A percentile compares a stretch with the other conserved stretches of the same genome.
phyloP scores from a whole-genome alignment of 2,329 filamentous ascomycete genomes.

The Juglanconis oblonga region DNA sequence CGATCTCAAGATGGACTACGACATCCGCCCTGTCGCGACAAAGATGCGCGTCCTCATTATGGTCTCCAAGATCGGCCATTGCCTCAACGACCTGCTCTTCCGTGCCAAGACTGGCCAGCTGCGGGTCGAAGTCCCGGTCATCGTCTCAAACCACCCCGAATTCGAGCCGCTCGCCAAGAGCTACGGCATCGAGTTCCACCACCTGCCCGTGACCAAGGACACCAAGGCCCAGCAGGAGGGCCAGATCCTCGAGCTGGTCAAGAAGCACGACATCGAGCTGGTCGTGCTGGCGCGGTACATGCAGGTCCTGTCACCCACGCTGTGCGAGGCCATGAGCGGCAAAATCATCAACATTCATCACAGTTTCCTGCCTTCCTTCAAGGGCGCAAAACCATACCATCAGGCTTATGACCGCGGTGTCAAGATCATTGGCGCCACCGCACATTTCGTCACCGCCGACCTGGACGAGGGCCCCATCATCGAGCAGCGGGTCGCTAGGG shows the following conservation, averaged over 20 bases:
- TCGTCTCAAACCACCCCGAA: slow-evolving; percentile 80
- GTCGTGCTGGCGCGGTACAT: slow-evolving; percentile 83
- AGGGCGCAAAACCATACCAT: slow-evolving; percentile 85
- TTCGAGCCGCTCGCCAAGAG: slow-evolving; percentile 65
- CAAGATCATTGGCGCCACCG: slow-evolving; percentile 84
- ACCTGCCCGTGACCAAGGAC: slow-evolving; percentile 75
- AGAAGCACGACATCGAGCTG: slow-evolving; percentile 68
- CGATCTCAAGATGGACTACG: slow-evolving; percentile 67
- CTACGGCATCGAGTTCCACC: slow-evolving; percentile 76
- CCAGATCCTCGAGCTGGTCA: slow-evolving; percentile 68
- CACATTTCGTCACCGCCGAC: slow-evolving; percentile 83
- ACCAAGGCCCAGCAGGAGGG: slow-evolving; percentile 74
- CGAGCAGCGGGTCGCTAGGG: slow-evolving; percentile 75
- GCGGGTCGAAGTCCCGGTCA: slow-evolving; percentile 70
- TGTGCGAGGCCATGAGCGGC: slow-evolving; percentile 77
- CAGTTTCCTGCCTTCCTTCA: slow-evolving; percentile 82
- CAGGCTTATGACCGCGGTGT: slow-evolving; percentile 83
- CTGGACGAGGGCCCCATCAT: slow-evolving; percentile 86
- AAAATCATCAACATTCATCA: slow-evolving; percentile 93
- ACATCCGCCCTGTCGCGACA: slow-evolving; percentile 63
- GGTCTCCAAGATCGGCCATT: slow-evolving; percentile 87
- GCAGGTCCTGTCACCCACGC: slow-evolving; percentile 74
- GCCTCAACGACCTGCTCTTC: slow-evolving; percentile 80
- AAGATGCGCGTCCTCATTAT: slow-evolving; percentile 81
- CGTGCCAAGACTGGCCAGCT: slow-evolving; percentile 72